Conservation (phyloP, 108 stramenopile species). For the Craspedostauros australis region DNA sequence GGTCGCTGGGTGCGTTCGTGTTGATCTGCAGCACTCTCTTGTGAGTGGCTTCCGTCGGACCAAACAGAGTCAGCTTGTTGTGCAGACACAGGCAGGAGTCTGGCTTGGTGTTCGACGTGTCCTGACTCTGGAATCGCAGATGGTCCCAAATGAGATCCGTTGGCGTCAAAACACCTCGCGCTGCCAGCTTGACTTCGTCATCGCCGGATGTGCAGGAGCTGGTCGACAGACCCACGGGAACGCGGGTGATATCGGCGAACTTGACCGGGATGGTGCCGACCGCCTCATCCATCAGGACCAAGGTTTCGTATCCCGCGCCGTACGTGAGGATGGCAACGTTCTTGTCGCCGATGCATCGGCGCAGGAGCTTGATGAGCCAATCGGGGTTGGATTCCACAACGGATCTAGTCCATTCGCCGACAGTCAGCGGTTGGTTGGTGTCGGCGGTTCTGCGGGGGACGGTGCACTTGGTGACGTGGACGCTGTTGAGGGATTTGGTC, state of each 20-base stretch:
- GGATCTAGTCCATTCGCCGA: conserved; percentile 26
- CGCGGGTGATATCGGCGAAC: conserved; percentile 16
- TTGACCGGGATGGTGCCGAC: conserved; percentile 20
- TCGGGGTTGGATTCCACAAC: conserved; percentile 30
- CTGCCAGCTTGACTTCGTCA: conserved; percentile 19
- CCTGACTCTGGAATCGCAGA: conserved; percentile 16
- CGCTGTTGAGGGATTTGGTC: conserved; percentile 6
- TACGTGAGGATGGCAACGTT: conserved; percentile 23
- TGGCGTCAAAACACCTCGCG: conserved; percentile 22
- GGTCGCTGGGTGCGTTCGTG: conserved; percentile 10
- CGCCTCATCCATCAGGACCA: conserved; percentile 24
- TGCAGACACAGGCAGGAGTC: conserved; percentile 29
- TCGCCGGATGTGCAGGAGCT: conserved; percentile 5
- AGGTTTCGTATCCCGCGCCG: conserved; percentile 29
- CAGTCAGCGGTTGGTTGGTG: conserved; percentile 7
- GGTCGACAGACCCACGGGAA: conserved; percentile 18
- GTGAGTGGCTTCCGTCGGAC: conserved; percentile 9
- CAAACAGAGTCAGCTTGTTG: conserved; percentile 13
- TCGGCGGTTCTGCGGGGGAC: conserved; percentile 16
- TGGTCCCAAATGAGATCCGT: conserved; percentile 29
- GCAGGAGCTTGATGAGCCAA: conserved; percentile 24
- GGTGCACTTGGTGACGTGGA: conserved; percentile 11
- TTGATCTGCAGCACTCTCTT: conserved; percentile 25
- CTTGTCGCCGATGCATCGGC: conserved; percentile 9
- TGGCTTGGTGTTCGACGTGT: conserved; percentile 1